These are phyloP conservation scores for Niebla homalea DNA, from an alignment of 495 filamentous ascomycete species.

Conservation along the genomic window DNA sequence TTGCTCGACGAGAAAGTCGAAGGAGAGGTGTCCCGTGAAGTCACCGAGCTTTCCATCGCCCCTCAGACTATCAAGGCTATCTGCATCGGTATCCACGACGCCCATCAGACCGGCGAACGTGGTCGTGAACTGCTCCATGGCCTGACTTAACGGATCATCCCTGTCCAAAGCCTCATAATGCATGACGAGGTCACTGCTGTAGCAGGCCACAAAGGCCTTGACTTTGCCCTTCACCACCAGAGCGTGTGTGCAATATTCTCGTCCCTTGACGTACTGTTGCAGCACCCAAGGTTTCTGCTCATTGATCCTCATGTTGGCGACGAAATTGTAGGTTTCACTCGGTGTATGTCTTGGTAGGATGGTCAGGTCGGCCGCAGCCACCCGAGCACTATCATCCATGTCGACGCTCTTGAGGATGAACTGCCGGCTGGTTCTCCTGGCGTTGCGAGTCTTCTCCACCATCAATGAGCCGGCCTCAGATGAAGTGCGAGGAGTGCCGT, in stretches of 20 bases:
- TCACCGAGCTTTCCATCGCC: slow-evolving; percentile 21
- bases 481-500: neutral
- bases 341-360: slow-evolving; percentile 41
- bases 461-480: neutral
- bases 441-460: neutral
- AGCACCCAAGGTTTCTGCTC: slow-evolving; percentile 48
- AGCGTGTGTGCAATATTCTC: slow-evolving; percentile 57
- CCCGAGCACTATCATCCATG: slow-evolving; percentile 30
- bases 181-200: slow-evolving; percentile 43
- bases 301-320: slow-evolving; percentile 43
- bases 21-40: slow-evolving; percentile 57
- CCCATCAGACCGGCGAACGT: slow-evolving; percentile 28
- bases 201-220: slow-evolving; percentile 50
- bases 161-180: slow-evolving; percentile 45
- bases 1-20: slow-evolving; percentile 48
- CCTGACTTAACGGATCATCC: slow-evolving; percentile 37
- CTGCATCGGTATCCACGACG: no score
- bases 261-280: slow-evolving; percentile 50
- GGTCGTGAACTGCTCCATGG: slow-evolving; percentile 48
- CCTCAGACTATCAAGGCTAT: slow-evolving; percentile 1
- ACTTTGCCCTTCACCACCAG: slow-evolving; percentile 48
- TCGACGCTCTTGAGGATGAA: slow-evolving; percentile 52
- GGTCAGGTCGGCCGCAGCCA: slow-evolving; percentile 26
- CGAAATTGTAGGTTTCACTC: slow-evolving; percentile 37
- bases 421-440: slow-evolving; percentile 26